Conservation (phyloP, 2,329 filamentous ascomycete species). For the Xylaria sp. region DNA sequence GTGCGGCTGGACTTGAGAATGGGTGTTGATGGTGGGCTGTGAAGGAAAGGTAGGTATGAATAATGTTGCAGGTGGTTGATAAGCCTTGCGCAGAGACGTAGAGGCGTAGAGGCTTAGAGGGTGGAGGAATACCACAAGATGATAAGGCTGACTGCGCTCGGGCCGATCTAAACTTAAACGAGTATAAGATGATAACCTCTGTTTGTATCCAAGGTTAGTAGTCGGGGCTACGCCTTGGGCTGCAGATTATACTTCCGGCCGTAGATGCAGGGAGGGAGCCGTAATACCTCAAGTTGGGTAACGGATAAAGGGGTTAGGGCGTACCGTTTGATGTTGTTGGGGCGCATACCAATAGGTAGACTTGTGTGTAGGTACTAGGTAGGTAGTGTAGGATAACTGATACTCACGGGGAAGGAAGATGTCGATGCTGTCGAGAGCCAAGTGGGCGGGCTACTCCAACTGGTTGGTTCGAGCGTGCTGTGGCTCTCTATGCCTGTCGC, state of each 20-base stretch:
- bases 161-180: not conserved
- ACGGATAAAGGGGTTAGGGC: not conserved
- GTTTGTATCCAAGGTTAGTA: slow-evolving; percentile 21
- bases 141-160: slow-evolving; percentile 22
- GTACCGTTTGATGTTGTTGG: not conserved
- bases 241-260: slow-evolving; percentile 1
- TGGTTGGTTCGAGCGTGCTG: not conserved
- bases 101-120: slow-evolving; percentile 6
- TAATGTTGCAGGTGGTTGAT: slow-evolving; percentile 21
- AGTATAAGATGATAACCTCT: slow-evolving; percentile 2
- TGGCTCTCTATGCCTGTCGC: not conserved
- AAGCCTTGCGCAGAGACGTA: slow-evolving; percentile 8
- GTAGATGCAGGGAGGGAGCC: slow-evolving; percentile 19
- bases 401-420: not conserved
- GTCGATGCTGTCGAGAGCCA: not conserved
- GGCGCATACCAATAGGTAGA: slow-evolving; percentile 2
- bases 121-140: slow-evolving; percentile 15
- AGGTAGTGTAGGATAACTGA: not conserved
- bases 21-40: not conserved
- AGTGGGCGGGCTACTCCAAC: not conserved
- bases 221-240: slow-evolving; percentile 12
- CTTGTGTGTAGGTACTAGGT: not conserved
- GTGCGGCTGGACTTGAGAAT: not conserved
- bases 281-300: too few relatives aligned
- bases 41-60: not conserved